phyloP scores from a whole-genome alignment of 2,329 filamentous ascomycete genomes.

The Beauveria medogensis region DNA sequence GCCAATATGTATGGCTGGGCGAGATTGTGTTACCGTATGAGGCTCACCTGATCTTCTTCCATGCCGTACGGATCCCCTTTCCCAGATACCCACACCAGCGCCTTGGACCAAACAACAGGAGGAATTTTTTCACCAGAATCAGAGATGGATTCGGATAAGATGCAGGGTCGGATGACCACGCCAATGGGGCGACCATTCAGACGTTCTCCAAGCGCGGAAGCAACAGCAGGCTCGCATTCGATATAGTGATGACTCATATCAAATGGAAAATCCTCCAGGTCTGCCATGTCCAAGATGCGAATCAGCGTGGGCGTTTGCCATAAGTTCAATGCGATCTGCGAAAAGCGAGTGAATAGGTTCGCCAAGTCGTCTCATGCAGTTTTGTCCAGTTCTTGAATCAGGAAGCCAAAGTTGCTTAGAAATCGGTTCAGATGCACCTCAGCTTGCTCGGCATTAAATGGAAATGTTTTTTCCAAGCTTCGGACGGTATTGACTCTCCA shows the following conservation, averaged over 20 bases:
- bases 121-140: background rate
- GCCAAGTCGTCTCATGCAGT: background rate
- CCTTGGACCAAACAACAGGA: constrained; percentile 1
- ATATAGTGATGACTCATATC: too few species aligned
- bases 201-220: background rate
- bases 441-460: rapidly evolving
- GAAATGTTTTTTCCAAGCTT: background rate
- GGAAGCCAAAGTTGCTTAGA: background rate
- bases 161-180: background rate
- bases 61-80: background rate
- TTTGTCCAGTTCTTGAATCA: background rate
- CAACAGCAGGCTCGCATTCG: background rate
- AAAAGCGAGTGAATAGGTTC: background rate
- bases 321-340: background rate
- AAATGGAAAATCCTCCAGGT: rapidly evolving
- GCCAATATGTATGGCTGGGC: background rate
- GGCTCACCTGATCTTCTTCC: background rate
- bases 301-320: background rate
- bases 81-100: background rate
- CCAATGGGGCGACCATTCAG: background rate
- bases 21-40: background rate
- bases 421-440: background rate
- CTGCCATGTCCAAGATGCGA: rapidly evolving
- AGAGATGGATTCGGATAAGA: background rate
- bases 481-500: background rate